Base-by-base conservation (phyloP, 1,139 yeast genomes). In the Candida dubliniensis region DNA sequence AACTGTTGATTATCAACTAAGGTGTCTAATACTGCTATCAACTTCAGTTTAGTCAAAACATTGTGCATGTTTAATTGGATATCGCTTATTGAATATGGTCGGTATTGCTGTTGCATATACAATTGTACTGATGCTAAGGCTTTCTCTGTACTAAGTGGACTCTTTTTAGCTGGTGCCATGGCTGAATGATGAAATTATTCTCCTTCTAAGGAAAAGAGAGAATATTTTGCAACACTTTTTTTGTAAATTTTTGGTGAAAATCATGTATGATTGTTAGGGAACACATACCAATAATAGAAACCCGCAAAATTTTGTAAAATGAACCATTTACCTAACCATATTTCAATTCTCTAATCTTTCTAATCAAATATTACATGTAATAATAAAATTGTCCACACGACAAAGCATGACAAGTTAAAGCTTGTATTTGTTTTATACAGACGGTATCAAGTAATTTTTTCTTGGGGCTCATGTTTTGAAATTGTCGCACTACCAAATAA, bases 31-130 rank as follows among this genome's bases (percentile, higher is more conserved):
- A 65, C 53, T 38, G 54, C 57, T 0, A 53, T 37, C 46, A 69
- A 62, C 18, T 52, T 56, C 7, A 61, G 42, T 46, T 65, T 69
- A 18, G 58, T 54, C 1, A 68, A 48, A 41, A 54, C 55, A 43
- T 61, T 65, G 42, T 69, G 73, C 40, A 70, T 45, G 42, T 70
- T 71, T 33, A 64, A 58, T 9, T 66, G 55, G n/a, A 71, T 57
- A 53, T 71, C 76, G 34, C 61, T 59, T 3, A 65, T 54, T 0
- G 69, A 69, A 47, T 66, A 67, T 8, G 75, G 77, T 43, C 68
- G 60, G 54, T 69, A 72, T 52, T 65, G 73, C 3, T 59, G 55
- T 33, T 53, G 57, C 54, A 73, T 52, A 48, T 71, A 71, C 4
- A 54, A 46, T 24, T 38, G 35, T 1, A 56, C 49, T 30, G 51